These are phyloP conservation scores for Davidsoniella australis DNA, from an alignment of 2,329 filamentous ascomycete genomes.

Conservation along the genomic window DNA sequence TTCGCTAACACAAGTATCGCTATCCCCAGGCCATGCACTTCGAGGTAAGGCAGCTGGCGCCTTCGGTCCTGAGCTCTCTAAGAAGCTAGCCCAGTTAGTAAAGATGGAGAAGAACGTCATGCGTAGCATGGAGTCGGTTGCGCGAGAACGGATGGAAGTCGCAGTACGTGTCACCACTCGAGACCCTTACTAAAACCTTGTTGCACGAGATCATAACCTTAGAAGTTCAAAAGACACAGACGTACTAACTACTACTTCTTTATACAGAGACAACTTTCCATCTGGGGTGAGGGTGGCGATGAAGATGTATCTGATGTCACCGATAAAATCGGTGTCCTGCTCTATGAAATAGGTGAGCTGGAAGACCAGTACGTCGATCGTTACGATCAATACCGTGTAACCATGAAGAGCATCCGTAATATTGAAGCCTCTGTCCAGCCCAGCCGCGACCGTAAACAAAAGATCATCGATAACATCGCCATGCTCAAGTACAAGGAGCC, in stretches of 20 bases:
- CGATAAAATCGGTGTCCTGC: slow-evolving; percentile 91
- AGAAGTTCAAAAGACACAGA: background rate
- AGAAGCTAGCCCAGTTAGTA: slow-evolving; percentile 93
- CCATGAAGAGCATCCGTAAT: slow-evolving; percentile 98
- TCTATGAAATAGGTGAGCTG: slow-evolving; percentile 96
- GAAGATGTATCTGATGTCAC: slow-evolving; percentile 98
- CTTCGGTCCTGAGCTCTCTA: slow-evolving; percentile 74
- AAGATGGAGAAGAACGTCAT: slow-evolving; percentile 99
- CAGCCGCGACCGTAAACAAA: slow-evolving; percentile 98
- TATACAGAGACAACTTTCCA: slow-evolving; percentile 82
- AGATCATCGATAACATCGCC: slow-evolving; percentile 96
- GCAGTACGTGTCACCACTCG: slow-evolving; percentile 46
- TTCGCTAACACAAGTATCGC: slow-evolving; percentile 6
- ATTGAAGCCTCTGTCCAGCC: slow-evolving; percentile 97
- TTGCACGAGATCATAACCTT: background rate
- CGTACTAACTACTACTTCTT: background rate
- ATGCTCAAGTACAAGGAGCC: slow-evolving; percentile 99
- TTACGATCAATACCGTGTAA: slow-evolving; percentile 97
- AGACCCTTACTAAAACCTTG: background rate
- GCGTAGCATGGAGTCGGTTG: slow-evolving; percentile 91
- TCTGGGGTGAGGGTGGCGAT: slow-evolving; percentile 91
- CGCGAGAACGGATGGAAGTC: slow-evolving; percentile 93
- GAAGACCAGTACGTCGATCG: slow-evolving; percentile 97
- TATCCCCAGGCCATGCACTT: slow-evolving; percentile 41
- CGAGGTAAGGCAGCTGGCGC: slow-evolving; percentile 59